Percentiles rank a stretch among this genome's conserved stretches.
phyloP scores from a whole-genome alignment of 495 filamentous ascomycete species.

The Aspergillus bridgeri region DNA sequence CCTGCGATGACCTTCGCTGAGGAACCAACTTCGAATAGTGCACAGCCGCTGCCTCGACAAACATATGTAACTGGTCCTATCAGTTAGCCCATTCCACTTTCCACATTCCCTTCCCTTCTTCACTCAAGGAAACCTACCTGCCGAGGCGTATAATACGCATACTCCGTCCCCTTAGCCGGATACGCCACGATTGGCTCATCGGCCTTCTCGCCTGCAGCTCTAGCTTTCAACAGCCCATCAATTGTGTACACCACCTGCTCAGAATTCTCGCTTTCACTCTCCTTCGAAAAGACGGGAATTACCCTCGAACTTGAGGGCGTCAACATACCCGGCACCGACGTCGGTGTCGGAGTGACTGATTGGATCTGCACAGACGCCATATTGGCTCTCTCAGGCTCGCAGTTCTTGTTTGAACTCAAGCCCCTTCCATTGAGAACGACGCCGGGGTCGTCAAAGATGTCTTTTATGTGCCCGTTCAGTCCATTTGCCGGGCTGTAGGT shows the following conservation, averaged over 20 bases:
- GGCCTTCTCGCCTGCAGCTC: slow-evolving; percentile 20
- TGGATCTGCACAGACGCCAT: not conserved
- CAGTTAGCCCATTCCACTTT: slow-evolving; percentile 1
- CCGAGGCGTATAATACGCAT: slow-evolving; percentile 32
- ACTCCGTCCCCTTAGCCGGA: slow-evolving; percentile 26
- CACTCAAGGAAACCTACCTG: slow-evolving; percentile 12
- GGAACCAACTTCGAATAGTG: slow-evolving; percentile 20
- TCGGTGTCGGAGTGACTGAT: not conserved
- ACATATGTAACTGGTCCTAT: slow-evolving; percentile 21
- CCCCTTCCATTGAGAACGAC: not conserved
- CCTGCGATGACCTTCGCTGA: slow-evolving; percentile 21
- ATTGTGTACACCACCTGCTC: slow-evolving; percentile 22
- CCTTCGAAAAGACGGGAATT: not conserved
- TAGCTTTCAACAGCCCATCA: slow-evolving; percentile 26
- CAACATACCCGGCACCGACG: not conserved
- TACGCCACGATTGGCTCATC: slow-evolving; percentile 32
- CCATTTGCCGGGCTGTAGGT: not conserved
- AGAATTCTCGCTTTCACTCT: not conserved
- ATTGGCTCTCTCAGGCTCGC: not conserved
- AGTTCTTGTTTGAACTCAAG: too few relatives aligned
- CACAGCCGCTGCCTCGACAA: slow-evolving; percentile 31
- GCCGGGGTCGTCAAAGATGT: not conserved
- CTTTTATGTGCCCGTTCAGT: not conserved
- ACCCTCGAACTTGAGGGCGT: not conserved
- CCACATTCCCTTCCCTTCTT: not conserved